Base-by-base conservation (phyloP, 2,329 filamentous ascomycete species). In the Dactylellina sp. region DNA sequence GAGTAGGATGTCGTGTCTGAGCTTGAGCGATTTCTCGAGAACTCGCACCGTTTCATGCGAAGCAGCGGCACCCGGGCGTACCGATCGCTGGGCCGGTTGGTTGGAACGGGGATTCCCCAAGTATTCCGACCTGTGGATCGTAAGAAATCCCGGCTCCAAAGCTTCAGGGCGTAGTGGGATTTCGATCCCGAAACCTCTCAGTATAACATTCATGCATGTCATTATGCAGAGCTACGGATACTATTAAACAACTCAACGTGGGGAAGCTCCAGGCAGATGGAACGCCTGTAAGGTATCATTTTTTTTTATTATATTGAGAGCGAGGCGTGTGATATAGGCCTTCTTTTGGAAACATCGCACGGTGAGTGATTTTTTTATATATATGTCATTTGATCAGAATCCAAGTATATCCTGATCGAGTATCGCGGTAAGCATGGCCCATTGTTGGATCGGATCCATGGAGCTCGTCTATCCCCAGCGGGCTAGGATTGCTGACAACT, bases 301-400 rank as follows among this genome's bases (percentile, higher is more conserved):
- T 59, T 44, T 49, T 68, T 44, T 44, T 35, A 35, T 53, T 40
- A 35, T 24, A 52, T 62, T 14, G 14, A 40, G 37, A 28, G 16
- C 5, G 53, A 55, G 52, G 53, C 53, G 63, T 68, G 63, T 68
- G 63, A 68, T 68, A 68, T 68, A 68, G 44, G 40, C 18, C 64
- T 55, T 46, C 24, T 61, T 70, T 70, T 61, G 56, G 64, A 70
- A 61, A 35, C 40, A 18, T 11, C 2, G 20, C 25, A 12, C 35
- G 46, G 44, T 70, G 64, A 70, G 64, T 70, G 64, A 70, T 70
- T 70, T 66, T 70, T 62, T 53, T 62, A 14, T 61, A 70, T 70
- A 53, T 56, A 55, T 40, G 64, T 70, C 64, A 61, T 61, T 70
- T 70, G 64, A 70, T 70, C 64, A 55, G 49, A 61, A 68, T 32